These are phyloP conservation scores for Gleditsia sinensis DNA, from an alignment of 306 rosid genomes.

Conservation along the genomic window DNA sequence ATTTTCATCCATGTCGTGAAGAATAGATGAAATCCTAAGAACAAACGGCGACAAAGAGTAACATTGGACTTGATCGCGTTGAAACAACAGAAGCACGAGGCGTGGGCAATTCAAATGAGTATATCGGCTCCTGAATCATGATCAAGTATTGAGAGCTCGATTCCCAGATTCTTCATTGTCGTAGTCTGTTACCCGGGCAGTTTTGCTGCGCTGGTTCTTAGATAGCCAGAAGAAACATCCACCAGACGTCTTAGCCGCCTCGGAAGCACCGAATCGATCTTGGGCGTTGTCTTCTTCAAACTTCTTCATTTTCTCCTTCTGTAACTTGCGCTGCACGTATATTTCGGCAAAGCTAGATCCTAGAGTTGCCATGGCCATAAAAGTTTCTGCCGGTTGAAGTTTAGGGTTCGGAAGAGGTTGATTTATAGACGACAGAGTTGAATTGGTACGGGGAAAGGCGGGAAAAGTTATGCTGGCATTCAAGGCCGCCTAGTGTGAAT, in stretches of 20 bases:
- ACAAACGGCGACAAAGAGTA: background rate
- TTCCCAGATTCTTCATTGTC: background rate
- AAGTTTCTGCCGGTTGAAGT: background rate
- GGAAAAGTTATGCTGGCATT: background rate
- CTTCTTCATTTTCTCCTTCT: background rate
- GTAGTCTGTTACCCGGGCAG: background rate
- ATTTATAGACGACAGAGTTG: background rate
- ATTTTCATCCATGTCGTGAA: background rate
- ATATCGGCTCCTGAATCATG: background rate
- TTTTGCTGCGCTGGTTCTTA: background rate
- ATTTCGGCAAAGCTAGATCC: constrained; percentile 1
- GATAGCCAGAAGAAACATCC: constrained; percentile 14
- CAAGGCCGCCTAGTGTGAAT: background rate
- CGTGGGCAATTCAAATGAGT: no score
- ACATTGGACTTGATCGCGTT: background rate
- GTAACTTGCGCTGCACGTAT: constrained; percentile 16
- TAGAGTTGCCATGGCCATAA: background rate
- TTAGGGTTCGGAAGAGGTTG: background rate
- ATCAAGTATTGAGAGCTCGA: background rate
- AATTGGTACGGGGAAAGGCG: background rate
- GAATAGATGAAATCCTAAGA: background rate
- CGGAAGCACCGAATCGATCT: background rate
- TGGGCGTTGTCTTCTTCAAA: background rate
- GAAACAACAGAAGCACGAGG: background rate
- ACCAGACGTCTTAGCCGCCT: background rate